Percentiles rank a stretch among this genome's conserved stretches.
Evolutionary conservation across 345 rosid genomes (phyloP).

Genomic region (Syzygium oleosum): DNA sequence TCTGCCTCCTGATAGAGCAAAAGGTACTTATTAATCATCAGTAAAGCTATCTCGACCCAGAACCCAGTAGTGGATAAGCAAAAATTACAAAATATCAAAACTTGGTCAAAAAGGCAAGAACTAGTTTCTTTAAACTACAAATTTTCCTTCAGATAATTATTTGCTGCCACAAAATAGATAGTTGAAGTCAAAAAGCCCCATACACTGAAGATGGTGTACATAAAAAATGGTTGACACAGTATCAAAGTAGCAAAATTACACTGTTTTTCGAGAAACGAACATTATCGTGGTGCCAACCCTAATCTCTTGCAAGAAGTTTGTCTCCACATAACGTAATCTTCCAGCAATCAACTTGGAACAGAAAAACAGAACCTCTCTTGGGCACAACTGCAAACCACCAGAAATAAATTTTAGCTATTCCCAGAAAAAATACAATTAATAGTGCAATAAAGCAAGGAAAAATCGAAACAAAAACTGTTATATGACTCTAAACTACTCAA

Average conservation of each 20-base stretch:
- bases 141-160: background rate
- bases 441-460: background rate
- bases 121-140: background rate
- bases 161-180: background rate
- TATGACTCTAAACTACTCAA: background rate
- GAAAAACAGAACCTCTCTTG: constrained; percentile 59
- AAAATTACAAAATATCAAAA: background rate
- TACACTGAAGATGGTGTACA: background rate
- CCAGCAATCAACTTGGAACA: constrained; percentile 72
- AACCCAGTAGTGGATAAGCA: background rate
- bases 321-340: constrained; percentile 71
- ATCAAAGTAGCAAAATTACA: background rate
- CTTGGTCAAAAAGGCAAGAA: background rate
- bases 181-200: background rate
- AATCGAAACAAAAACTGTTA: background rate
- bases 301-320: constrained; percentile 62
- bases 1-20: background rate
- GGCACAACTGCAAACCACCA: constrained; percentile 56
- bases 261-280: background rate
- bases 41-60: background rate
- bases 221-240: background rate
- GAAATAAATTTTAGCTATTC: background rate
- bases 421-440: background rate
- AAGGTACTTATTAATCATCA: background rate
- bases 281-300: constrained; percentile 13